A percentile compares a stretch with the other conserved stretches of the same genome.
Conservation (phyloP, 257 asterid genomes). For the Cinchona pubescens region DNA sequence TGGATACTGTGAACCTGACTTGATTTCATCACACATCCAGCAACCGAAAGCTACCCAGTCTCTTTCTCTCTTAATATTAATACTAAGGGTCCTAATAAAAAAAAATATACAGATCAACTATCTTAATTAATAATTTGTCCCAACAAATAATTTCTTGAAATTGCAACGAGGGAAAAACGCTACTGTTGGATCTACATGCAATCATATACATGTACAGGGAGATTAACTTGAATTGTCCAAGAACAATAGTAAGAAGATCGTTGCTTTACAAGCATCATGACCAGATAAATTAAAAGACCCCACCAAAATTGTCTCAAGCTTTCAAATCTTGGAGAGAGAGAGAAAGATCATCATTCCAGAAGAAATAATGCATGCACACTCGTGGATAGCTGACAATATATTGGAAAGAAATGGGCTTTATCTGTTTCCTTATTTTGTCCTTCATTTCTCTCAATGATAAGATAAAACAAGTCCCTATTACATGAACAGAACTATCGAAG, state of each 20-base stretch:
- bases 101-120: too few relatives aligned
- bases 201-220: too few relatives aligned
- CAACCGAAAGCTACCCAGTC: slow-evolving; percentile 5
- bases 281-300: too few relatives aligned
- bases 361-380: neutral
- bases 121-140: too few relatives aligned
- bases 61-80: neutral
- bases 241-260: neutral
- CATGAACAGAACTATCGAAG: neutral
- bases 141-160: neutral
- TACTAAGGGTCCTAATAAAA: neutral
- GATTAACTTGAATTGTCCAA: neutral
- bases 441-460: neutral
- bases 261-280: neutral
- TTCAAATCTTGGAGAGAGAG: neutral
- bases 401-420: neutral
- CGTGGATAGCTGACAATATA: neutral
- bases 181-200: neutral
- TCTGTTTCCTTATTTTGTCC: neutral
- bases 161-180: too few relatives aligned
- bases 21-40: slow-evolving; percentile 11
- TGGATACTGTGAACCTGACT: slow-evolving; percentile 20
- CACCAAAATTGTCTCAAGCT: neutral
- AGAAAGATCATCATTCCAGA: neutral
- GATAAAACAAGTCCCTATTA: neutral